Conservation (phyloP, 2,329 filamentous ascomycete species). For the Colletotrichum tofieldiae region DNA sequence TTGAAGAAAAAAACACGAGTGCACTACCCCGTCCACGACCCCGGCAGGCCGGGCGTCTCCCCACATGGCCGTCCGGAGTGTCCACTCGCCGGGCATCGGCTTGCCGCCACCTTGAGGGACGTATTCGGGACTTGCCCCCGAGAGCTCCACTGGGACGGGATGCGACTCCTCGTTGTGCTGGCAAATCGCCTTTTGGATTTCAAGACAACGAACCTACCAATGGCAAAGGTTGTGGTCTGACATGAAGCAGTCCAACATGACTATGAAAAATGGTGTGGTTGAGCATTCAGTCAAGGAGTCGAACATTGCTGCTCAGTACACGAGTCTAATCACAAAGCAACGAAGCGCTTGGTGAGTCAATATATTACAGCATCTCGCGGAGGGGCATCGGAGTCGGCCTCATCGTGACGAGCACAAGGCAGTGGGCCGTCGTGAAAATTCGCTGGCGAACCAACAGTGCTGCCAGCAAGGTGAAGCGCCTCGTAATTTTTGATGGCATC, state of each 20-base stretch:
- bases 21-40: not conserved
- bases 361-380: not conserved
- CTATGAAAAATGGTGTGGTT: not conserved
- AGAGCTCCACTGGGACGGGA: too few species aligned
- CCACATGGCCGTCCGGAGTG: not conserved
- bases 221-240: not conserved
- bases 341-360: not conserved
- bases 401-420: not conserved
- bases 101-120: too few species aligned
- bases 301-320: not conserved
- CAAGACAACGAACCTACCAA: not conserved
- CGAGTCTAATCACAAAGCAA: not conserved
- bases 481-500: fast-evolving
- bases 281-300: not conserved
- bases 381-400: too few species aligned
- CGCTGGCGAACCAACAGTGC: not conserved
- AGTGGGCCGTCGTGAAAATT: not conserved
- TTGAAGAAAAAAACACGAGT: not conserved
- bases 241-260: not conserved
- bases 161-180: too few species aligned
- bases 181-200: too few species aligned
- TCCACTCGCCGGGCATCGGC: not conserved
- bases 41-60: not conserved
- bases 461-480: not conserved
- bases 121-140: too few species aligned